Evolutionary conservation across 2,329 filamentous ascomycete genomes (phyloP), one percentile per base, ranked within the genome.

Genomic region (Xylariaceae sp.): DNA sequence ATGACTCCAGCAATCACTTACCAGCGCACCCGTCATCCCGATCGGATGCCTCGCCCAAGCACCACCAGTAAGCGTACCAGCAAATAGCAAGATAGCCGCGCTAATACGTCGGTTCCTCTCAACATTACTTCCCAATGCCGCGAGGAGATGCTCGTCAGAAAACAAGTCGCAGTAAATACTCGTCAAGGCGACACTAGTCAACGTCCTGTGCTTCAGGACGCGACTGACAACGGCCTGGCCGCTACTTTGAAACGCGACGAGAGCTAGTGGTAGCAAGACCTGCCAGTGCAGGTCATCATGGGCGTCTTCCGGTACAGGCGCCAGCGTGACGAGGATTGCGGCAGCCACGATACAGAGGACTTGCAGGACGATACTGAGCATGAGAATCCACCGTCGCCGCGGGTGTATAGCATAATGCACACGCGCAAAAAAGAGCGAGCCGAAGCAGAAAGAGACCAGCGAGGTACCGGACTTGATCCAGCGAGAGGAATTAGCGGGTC

Each of bases 121-220:
- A 6, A 62, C 61, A 47, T 78, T 79, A 36, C 59, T 36, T 5
- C 14, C 19, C 34, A 36, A 48, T 6, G 59, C 39, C 1, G 63
- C 60, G 35, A 78, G 75, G 3, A 79, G 58, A 19, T 71, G 63
- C 20, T 68, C 65, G 45, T 89, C 85, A 2, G 82, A 85, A 54
- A 88, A 88, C 22, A 91, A 59, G 62, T 91, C 87, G 60, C 85
- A 89, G 68, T 91, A 91, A 50, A 87, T 82, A 60, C 84, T 88
- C 1, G 87, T 92, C 48, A 92, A 65, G 3, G 90, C 87, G n/a
- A 90, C 86, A 50, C 83, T 88, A 0, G 86, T 89, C 20, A 91
- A 67, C 2, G 82, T 79, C 45, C 80, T 82, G 60, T 82, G 85
- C 56, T 81, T 76, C 47, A 92, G 64, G 0, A 83, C 80, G 4